These are phyloP conservation scores for Venturia effusa DNA, from an alignment of 2,329 filamentous ascomycete genomes.

Conservation along the genomic window DNA sequence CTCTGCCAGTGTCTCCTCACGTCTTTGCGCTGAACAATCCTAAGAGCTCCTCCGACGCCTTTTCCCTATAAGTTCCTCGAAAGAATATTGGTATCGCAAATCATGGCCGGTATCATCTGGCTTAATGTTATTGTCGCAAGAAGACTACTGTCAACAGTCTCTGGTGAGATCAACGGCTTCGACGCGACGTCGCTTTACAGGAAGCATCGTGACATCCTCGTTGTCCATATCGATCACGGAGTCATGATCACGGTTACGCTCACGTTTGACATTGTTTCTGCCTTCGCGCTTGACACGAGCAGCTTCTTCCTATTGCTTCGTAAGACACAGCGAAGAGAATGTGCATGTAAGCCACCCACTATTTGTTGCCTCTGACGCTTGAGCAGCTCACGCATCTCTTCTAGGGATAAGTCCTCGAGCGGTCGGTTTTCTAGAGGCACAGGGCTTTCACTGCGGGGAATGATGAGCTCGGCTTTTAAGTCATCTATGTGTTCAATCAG, in stretches of 20 bases:
- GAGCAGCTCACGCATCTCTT: constrained; percentile 18
- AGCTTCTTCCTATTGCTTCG: neutral
- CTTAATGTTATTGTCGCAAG: neutral
- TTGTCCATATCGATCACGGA: neutral
- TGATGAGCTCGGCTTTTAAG: constrained; percentile 23
- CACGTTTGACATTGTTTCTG: neutral
- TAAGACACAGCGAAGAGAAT: neutral
- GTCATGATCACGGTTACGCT: neutral
- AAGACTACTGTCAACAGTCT: no score
- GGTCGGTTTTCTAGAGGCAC: constrained; percentile 17
- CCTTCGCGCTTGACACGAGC: constrained; percentile 5
- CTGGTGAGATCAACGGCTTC: neutral
- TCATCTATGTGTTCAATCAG: constrained; percentile 13
- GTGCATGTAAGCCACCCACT: neutral
- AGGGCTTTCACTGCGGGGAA: constrained; percentile 21
- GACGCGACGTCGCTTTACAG: neutral
- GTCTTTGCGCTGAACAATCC: constrained; percentile 5
- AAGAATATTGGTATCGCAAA: constrained; percentile 7
- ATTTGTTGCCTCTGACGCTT: constrained; percentile 13
- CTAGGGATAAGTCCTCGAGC: constrained; percentile 15
- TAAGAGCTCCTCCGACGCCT: constrained; percentile 18
- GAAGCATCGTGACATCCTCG: neutral
- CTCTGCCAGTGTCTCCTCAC: neutral
- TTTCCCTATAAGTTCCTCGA: no score
- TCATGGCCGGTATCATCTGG: neutral